Evolutionary conservation across 306 rosid species (phyloP), one percentile per base, ranked within the genome.

Genomic region (Cucurbita moschata): DNA sequence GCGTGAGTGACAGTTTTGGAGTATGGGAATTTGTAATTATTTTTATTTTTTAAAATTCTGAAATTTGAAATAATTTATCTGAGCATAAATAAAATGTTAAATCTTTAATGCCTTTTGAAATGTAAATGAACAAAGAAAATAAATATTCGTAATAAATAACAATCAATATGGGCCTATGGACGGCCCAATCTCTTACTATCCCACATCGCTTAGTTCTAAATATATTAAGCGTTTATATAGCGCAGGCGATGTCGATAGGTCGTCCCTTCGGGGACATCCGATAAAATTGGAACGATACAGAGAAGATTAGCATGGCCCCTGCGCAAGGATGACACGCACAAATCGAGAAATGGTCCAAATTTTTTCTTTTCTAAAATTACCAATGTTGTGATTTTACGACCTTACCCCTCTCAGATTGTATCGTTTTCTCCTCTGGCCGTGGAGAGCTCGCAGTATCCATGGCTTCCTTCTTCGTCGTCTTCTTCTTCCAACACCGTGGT

Each of bases 231-330:
- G 1, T 63, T 63, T 39, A 63, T 63, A 1, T 15, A 0, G 0
- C 0, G 0, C 0, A 6, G 3, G 1, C 5, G 0, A 2, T 0
- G 3, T 0, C 0, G 0, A 0, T 0, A 3, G 0, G 0, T 38
- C 3, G 68, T 62, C 68, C 21, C 68, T 39, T 38, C 68, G 68
- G 69, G 49, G 69, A 61, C 67, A 61, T 61, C 67, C 43, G 67
- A 61, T 61, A 61, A 61, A 61, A 61, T 61, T 61, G 67, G 67
- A 61, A 61, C 46, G 69, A 63, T 63, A 63, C 69, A 63, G 69
- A 63, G 69, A 63, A 63, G 69, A 63, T 63, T 63, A 63, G 69
- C 69, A 63, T 63, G 69, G 69, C 69, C 69, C 69, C 69, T 62
- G 69, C 69, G 69, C 69, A 62, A 62, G 69, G 69, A 62, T 62